Evolutionary conservation across 306 rosid genomes (phyloP), one percentile per base, ranked within the genome.

Genomic region (Biancaea sappan): DNA sequence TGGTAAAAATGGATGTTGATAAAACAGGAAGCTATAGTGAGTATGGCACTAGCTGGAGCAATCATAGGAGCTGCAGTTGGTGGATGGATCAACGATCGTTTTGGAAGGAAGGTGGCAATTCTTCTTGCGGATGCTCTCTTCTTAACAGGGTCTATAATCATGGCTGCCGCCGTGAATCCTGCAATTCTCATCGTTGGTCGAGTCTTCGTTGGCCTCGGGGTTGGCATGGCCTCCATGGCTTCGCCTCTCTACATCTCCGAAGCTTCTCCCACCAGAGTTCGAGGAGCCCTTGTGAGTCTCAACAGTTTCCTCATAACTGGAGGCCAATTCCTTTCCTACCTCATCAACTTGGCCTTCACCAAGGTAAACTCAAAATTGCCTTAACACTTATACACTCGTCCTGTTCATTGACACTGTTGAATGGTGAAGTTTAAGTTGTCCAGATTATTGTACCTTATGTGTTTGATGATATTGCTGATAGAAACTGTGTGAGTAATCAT

Each of bases 151-250:
- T 79, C 91, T 4, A 79, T 24, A 26, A 35, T 89, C 58, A 83
- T 89, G 91, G 88, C 90, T 29, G 59, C 86, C 9, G 87, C 91
- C 35, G 1, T 72, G 0, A 57, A 3, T 14, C 83, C 88, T 0
- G 4, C 74, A 3, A 10, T 84, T 44, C 89, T 88, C 34, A 53
- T 88, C 2, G 29, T 82, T 0, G 90, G 93, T 3, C 77, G 93
- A 24, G 64, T 82, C 59, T 86, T 86, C 43, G 90, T 88, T 29
- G 93, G 93, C 50, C 57, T 86, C 0, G 93, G 93, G 1, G 93
- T 86, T 56, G 93, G 93, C 51, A 86, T 89, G 94, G 91, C 91
- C 19, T 89, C 89, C 4, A 84, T 89, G 91, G 89, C 94, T n/a
- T 50, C 94, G 9, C 91, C 94, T 4, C 31, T 89, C 0, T 89